phyloP scores from a whole-genome alignment of 768 basidiomycete genomes.

The Macrolepiota albuminosa region DNA sequence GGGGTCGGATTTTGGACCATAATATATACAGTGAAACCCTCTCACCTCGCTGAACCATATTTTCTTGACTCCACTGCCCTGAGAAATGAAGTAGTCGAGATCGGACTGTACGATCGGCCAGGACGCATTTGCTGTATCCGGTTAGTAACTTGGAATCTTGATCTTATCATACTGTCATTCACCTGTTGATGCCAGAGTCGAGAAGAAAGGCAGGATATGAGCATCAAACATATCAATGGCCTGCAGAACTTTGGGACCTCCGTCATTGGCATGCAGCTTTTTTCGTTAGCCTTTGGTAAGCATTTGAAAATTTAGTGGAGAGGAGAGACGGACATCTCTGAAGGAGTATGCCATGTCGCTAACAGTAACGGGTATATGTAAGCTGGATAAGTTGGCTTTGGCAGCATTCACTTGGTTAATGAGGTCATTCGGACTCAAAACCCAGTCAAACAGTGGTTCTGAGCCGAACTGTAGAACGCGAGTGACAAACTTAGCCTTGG shows the following conservation, averaged over 20 bases:
- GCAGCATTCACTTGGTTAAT: conserved; percentile 45
- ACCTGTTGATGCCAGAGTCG: conserved; percentile 51
- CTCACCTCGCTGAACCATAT: conserved; percentile 66
- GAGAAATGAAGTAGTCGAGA: conserved; percentile 62
- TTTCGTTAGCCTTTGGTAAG: neutral
- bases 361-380: conserved; percentile 66
- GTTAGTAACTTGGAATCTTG: neutral
- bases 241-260: conserved; percentile 49
- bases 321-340: conserved; percentile 26
- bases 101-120: conserved; percentile 61
- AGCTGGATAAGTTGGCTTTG: conserved; percentile 42
- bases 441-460: conserved; percentile 61
- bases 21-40: conserved; percentile 4
- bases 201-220: conserved; percentile 72
- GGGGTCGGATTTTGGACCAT: neutral
- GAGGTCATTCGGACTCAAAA: conserved; percentile 43
- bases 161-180: neutral
- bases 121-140: conserved; percentile 43
- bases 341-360: conserved; percentile 64
- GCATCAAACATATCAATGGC: conserved; percentile 62
- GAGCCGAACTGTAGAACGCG: conserved; percentile 68
- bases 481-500: conserved; percentile 60
- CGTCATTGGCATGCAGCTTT: conserved; percentile 37
- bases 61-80: conserved; percentile 59
- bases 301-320: neutral